Conservation (phyloP, 306 rosid genomes). For the Sicyos baderoa region DNA sequence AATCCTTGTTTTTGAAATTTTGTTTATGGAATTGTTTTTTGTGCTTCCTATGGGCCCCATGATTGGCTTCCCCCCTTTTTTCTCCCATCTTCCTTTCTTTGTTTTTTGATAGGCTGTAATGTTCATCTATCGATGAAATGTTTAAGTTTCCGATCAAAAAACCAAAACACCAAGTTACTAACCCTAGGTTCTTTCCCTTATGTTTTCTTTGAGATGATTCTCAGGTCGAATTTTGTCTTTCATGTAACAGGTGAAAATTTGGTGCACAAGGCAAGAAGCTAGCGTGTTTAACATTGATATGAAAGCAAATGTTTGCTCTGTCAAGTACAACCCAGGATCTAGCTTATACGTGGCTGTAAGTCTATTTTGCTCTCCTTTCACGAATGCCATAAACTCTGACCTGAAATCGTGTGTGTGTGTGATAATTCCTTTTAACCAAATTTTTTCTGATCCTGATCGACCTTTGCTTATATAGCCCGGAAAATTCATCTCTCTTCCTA, state of each 20-base stretch:
- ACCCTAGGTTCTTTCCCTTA: too few species aligned
- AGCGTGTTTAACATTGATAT: constrained; percentile 70
- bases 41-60: too few species aligned
- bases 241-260: constrained; percentile 55
- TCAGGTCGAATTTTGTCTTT: background rate
- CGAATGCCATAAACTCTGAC: background rate
- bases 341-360: constrained; percentile 53
- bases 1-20: too few species aligned
- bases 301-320: constrained; percentile 95
- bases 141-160: too few species aligned
- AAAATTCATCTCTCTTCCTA: background rate
- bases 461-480: background rate
- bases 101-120: too few species aligned
- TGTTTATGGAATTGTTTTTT: too few species aligned
- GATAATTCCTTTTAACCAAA: background rate
- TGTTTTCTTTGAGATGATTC: background rate
- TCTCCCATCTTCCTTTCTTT: too few species aligned
- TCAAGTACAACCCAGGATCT: constrained; percentile 87
- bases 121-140: too few species aligned
- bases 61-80: too few species aligned
- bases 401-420: background rate
- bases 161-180: too few species aligned
- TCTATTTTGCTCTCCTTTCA: constrained; percentile 8
- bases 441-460: background rate
- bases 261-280: constrained; percentile 43